Base-by-base conservation (phyloP, 805 yeast genomes). In the Yarrowia sp. region DNA sequence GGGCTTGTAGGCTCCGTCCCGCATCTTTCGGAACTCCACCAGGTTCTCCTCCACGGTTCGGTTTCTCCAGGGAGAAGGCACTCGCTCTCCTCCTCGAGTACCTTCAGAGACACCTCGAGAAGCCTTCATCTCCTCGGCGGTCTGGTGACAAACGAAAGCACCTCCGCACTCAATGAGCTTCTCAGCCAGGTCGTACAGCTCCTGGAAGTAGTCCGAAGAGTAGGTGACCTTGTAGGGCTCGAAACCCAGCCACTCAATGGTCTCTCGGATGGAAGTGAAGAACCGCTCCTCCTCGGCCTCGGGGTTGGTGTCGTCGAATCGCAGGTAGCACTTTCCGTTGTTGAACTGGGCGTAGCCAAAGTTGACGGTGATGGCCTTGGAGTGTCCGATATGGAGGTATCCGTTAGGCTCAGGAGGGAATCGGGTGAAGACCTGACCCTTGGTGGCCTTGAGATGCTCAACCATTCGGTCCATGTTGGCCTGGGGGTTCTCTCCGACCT, bases 381-480 rank as follows among this genome's bases (percentile, higher is more conserved):
- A 89, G 74, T 95, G 99, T 50, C 99, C 99, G 76, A 95, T 93
- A 76, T 95, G 99, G 73, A 95, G 82, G 74, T 86, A 95, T 71
- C 99, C 99, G 77, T 96, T 93, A 45, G 99, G 99, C 79, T 95
- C 99, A 6, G 99, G 99, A 53, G 99, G 99, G 79, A 95, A 95
- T 75, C 99, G 86, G 3, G 99, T 95, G 71, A 84, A 86, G 33
- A 93, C 98, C 73, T 83, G 82, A 53, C 97, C 96, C 42, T 84
- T 82, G 38, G 96, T 90, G 69, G 84, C 85, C 65, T 82, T 84
- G 71, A 91, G 80, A 75, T 95, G 99, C 69, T 85, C 88, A 68
- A 81, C 81, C 88, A 90, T 87, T 66, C 90, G 80, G 73, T 91
- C 96, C 39, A 96, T 95, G 76, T 81, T 87, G 69, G 84, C 88